Percentiles rank a stretch among this genome's conserved stretches.
phyloP scores from a whole-genome alignment of 2,329 filamentous ascomycete genomes.

The Cercospora sojina region DNA sequence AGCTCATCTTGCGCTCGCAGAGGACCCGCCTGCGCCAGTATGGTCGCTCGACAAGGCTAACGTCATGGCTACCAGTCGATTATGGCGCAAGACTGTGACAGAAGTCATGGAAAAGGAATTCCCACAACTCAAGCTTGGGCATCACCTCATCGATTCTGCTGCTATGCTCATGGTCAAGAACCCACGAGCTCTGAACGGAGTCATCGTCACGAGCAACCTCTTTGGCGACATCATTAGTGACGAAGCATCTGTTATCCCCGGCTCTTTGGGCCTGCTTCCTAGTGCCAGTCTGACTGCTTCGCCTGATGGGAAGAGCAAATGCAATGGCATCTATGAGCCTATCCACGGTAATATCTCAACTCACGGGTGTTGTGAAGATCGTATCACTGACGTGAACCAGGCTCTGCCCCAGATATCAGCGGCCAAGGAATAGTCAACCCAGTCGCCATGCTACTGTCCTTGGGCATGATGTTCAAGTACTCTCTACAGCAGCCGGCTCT shows the following conservation, averaged over 20 bases:
- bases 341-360: conserved; percentile 72
- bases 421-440: conserved; percentile 84
- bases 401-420: conserved; percentile 89
- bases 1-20: conserved; percentile 74
- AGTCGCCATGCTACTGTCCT: conserved; percentile 83
- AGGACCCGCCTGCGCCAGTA: conserved; percentile 73
- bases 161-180: conserved; percentile 98
- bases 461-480: conserved; percentile 96
- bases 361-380: background rate
- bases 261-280: conserved; percentile 82
- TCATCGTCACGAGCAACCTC: conserved; percentile 89
- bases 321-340: conserved; percentile 95
- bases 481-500: conserved; percentile 77
- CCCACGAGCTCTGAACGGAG: conserved; percentile 80
- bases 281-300: conserved; percentile 83
- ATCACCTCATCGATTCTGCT: conserved; percentile 94
- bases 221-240: conserved; percentile 97
- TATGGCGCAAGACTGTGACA: conserved; percentile 85
- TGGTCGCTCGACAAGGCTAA: conserved; percentile 95
- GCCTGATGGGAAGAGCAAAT: conserved; percentile 77
- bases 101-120: conserved; percentile 88
- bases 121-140: conserved; percentile 76
- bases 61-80: conserved; percentile 81
- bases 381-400: conserved; percentile 37
- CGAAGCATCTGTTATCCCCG: conserved; percentile 91